Base-by-base conservation (phyloP, 164 flowering plant species). In the Vitis amurensis region DNA sequence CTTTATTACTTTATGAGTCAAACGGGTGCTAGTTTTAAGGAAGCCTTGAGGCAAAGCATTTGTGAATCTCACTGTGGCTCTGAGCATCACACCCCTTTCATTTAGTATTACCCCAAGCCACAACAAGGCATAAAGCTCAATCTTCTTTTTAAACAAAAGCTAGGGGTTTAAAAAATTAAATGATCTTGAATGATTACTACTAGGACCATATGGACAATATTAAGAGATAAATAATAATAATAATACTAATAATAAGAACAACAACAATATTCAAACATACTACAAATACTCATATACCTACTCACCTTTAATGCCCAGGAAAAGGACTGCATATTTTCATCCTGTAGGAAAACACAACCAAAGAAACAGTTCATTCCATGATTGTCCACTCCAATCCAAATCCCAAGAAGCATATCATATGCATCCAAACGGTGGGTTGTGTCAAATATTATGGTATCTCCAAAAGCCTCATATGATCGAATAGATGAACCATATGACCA, bases 221-320 rank as follows among this genome's bases (percentile, higher is more conserved):
- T 50, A 17, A 23, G 27, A 23, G 27, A 23, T 1, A 23, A 37
- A 37, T 37, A 37, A 6, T 37, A 37, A 6, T 37, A 37, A 6
- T 37, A 37, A 0, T 6, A 37, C 7, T 37, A 37, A 37, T 37
- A 37, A 37, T 37, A 37, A 37, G 7, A 37, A 37, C 27, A 23
- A 23, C 27, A 23, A 23, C 27, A 23, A 23, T 23, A 23, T 23
- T 23, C 27, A 23, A 23, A 23, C 27, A 37, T 37, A 37, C 44
- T 37, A 37, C 44, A 37, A 6, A 37, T 37, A 37, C 7, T 23
- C 27, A 23, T 3, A 37, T 37, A 37, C 7, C 44, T 3, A 55
- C 68, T 70, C 81, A 92, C 93, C 92, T 92, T 89, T 82, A 89
- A 66, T 62, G 91, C 92, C 97, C 95, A 92, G 3, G 92, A 83